Percentiles rank a stretch among this genome's conserved stretches.
Conservation (phyloP, 768 basidiomycete genomes). For the Mrakia gelida region DNA sequence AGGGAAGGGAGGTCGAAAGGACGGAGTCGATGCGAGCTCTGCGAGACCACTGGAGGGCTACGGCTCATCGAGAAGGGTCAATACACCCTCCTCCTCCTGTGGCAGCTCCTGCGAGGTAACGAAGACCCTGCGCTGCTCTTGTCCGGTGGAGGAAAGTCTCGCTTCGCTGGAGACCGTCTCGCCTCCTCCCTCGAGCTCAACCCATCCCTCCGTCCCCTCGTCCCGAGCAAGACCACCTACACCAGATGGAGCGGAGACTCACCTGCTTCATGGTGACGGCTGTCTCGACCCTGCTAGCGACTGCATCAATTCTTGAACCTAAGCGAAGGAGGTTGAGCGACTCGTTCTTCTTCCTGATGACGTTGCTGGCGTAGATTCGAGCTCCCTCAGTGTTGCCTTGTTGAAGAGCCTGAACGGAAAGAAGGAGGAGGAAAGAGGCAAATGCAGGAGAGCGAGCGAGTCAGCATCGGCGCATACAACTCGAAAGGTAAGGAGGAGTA, state of each 20-base stretch:
- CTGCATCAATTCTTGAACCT: conserved; percentile 89
- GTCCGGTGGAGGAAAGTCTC: too few species aligned
- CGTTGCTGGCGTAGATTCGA: conserved; percentile 94
- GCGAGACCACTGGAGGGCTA: neutral
- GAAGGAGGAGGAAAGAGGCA: conserved; percentile 3
- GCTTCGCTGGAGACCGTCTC: too few species aligned
- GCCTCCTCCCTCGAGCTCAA: neutral
- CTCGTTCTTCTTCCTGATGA: conserved; percentile 97
- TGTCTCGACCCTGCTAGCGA: conserved; percentile 93
- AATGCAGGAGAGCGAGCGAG: neutral
- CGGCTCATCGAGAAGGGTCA: too few species aligned
- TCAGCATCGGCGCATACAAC: too few species aligned
- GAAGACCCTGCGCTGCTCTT: too few species aligned
- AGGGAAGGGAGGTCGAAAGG: neutral
- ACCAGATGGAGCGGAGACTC: neutral
- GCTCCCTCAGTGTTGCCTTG: conserved; percentile 97
- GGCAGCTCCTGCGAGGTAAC: too few species aligned
- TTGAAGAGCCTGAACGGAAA: conserved; percentile 67
- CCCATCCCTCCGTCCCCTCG: neutral
- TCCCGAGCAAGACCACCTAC: neutral
- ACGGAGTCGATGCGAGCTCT: neutral
- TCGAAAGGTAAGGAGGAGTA: neutral
- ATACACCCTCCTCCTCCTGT: too few species aligned
- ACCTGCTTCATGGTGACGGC: conserved; percentile 85
- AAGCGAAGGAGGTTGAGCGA: conserved; percentile 83